These are phyloP conservation scores for Agroathelia rolfsii DNA, from an alignment of 1,284 basidiomycete species.

Conservation along the genomic window DNA sequence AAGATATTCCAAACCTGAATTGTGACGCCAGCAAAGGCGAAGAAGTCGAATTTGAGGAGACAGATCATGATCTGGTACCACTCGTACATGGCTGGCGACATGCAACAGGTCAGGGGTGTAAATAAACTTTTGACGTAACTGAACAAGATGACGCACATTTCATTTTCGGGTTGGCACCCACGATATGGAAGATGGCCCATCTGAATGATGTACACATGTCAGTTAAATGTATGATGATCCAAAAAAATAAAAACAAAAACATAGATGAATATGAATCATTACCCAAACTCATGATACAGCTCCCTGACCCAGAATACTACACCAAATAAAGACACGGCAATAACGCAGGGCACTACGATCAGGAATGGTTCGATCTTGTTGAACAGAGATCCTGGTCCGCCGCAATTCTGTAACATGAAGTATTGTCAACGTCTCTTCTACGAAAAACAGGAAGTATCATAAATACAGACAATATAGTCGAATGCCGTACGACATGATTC, in stretches of 20 bases:
- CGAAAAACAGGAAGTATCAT: too few species aligned
- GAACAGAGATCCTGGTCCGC: conserved; percentile 30
- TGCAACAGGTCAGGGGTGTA: conserved; percentile 10
- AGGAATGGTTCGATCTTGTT: conserved; percentile 31
- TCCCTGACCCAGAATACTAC: conserved; percentile 27
- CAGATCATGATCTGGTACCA: conserved; percentile 80
- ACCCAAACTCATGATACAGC: conserved; percentile 36
- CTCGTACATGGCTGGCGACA: conserved; percentile 67
- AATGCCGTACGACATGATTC: too few species aligned
- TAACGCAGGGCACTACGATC: conserved; percentile 30
- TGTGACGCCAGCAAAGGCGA: conserved; percentile 72
- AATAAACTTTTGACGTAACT: not conserved
- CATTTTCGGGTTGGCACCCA: conserved; percentile 71
- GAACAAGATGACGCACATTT: conserved; percentile 44
- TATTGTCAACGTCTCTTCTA: too few species aligned
- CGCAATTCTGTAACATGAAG: conserved; percentile 20
- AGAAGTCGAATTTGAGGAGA: conserved; percentile 81
- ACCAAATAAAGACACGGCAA: conserved; percentile 28
- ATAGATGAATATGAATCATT: too few species aligned
- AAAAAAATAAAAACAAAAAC: too few species aligned
- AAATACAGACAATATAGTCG: too few species aligned
- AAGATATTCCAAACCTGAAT: conserved; percentile 51
- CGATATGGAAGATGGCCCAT: conserved; percentile 80
- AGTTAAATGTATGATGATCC: too few species aligned
- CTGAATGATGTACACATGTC: too few species aligned